Percentiles rank a stretch among this genome's conserved stretches.
phyloP scores from a whole-genome alignment of 495 filamentous ascomycete species.

The Apodospora peruviana region DNA sequence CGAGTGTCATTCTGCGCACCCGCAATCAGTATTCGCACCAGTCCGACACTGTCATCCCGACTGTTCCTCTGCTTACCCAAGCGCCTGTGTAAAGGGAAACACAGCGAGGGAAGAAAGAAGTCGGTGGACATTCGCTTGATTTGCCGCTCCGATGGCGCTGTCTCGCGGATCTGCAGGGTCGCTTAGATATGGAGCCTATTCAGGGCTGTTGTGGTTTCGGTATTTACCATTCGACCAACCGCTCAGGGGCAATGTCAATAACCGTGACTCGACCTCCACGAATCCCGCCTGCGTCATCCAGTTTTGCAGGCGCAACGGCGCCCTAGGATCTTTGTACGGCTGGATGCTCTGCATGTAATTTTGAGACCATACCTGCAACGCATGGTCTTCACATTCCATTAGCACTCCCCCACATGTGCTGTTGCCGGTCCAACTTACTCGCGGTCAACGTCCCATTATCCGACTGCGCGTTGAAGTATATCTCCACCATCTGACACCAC shows the following conservation, averaged over 20 bases:
- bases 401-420: neutral
- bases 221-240: constrained; percentile 66
- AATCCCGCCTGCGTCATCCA: constrained; percentile 67
- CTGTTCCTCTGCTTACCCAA: constrained; percentile 29
- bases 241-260: constrained; percentile 70
- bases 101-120: constrained; percentile 57
- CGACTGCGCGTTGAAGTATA: constrained; percentile 83
- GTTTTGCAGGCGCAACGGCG: constrained; percentile 55
- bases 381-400: constrained; percentile 41
- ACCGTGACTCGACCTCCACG: constrained; percentile 59
- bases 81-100: constrained; percentile 52
- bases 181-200: constrained; percentile 3
- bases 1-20: constrained; percentile 51
- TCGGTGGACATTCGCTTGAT: constrained; percentile 55
- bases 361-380: constrained; percentile 68
- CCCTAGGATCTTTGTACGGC: constrained; percentile 64
- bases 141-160: constrained; percentile 56
- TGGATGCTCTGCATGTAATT: constrained; percentile 61
- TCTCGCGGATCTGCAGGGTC: constrained; percentile 50
- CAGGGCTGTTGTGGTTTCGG: constrained; percentile 3
- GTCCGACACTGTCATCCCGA: constrained; percentile 6
- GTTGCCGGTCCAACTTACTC: constrained; percentile 27
- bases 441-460: constrained; percentile 78
- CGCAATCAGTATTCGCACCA: constrained; percentile 26
- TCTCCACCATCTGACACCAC: constrained; percentile 89